Percentiles rank a stretch among this genome's conserved stretches.
These are phyloP conservation scores for Fusarium falciforme DNA, from an alignment of 2,329 filamentous ascomycete species.

Conservation along the genomic window DNA sequence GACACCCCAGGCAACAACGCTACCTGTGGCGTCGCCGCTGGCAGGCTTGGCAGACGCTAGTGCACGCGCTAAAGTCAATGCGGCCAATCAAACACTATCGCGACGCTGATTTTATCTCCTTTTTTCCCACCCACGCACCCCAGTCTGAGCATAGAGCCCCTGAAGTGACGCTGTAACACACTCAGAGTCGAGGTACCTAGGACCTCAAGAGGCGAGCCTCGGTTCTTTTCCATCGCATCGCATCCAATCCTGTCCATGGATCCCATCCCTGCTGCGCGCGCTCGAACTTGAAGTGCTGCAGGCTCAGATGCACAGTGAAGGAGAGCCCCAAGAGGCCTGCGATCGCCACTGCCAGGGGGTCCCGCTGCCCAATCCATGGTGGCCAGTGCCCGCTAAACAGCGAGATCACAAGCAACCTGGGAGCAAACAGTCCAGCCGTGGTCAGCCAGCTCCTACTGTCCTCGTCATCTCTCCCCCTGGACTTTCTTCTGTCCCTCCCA, in stretches of 20 bases:
- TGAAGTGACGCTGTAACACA: constrained; percentile 54
- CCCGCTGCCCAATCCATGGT: constrained; percentile 13
- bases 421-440: constrained; percentile 1
- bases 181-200: constrained; percentile 36
- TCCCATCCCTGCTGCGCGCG: background rate
- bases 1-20: constrained; percentile 58
- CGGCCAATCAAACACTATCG: constrained; percentile 53
- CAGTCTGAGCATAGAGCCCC: constrained; percentile 50
- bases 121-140: constrained; percentile 48
- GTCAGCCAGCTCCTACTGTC: constrained; percentile 12
- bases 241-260: background rate
- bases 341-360: constrained; percentile 37
- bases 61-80: constrained; percentile 46
- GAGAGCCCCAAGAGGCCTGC: constrained; percentile 18
- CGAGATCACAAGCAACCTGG: constrained; percentile 5
- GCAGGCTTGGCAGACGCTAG: constrained; percentile 53
- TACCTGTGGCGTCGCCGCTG: constrained; percentile 57
- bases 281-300: constrained; percentile 7
- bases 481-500: constrained; percentile 40
- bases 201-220: constrained; percentile 21
- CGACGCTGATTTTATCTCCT: constrained; percentile 54
- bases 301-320: constrained; percentile 8
- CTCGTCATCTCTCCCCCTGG: constrained; percentile 34
- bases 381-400: constrained; percentile 8
- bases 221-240: background rate